A percentile compares a stretch with the other conserved stretches of the same genome.
phyloP scores from a whole-genome alignment of 208 protist species.

The Leishmania tropica region DNA sequence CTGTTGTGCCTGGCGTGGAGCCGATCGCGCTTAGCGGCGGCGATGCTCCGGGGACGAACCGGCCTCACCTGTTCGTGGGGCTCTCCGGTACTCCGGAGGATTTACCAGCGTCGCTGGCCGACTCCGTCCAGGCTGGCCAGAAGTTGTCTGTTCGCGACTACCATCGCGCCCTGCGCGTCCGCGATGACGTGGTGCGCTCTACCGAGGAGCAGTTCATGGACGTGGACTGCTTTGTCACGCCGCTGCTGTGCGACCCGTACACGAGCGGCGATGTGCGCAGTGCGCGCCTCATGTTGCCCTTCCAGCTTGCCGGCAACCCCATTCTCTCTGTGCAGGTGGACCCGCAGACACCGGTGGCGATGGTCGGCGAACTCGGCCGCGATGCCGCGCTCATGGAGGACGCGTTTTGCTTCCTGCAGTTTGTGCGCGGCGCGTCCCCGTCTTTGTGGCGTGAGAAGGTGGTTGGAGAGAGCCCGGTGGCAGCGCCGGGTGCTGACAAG shows the following conservation, averaged over 20 bases:
- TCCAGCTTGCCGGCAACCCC: slow-evolving; percentile 83
- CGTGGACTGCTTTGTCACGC: slow-evolving; percentile 80
- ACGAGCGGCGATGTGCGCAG: slow-evolving; percentile 65
- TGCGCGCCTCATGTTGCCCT: slow-evolving; percentile 67
- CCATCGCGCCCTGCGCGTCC: slow-evolving; percentile 70
- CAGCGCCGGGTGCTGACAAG: slow-evolving; percentile 2
- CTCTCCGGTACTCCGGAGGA: slow-evolving; percentile 61
- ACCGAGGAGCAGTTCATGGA: slow-evolving; percentile 88
- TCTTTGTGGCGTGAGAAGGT: slow-evolving; percentile 62
- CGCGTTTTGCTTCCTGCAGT: slow-evolving; percentile 75
- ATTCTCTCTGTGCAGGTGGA: slow-evolving; percentile 85
- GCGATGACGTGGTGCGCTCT: slow-evolving; percentile 78
- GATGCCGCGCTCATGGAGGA: slow-evolving; percentile 89
- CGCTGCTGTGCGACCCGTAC: slow-evolving; percentile 80
- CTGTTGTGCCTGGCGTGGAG: slow-evolving; percentile 5
- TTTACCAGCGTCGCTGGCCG: slow-evolving; percentile 59
- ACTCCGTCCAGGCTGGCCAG: slow-evolving; percentile 61
- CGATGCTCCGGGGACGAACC: slow-evolving; percentile 23
- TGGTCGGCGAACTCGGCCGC: slow-evolving; percentile 80
- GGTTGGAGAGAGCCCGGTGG: slow-evolving; percentile 13
- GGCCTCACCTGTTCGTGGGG: slow-evolving; percentile 28
- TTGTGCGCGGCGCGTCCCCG: slow-evolving; percentile 77
- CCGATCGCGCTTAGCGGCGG: background rate
- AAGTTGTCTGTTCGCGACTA: slow-evolving; percentile 60
- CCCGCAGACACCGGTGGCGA: slow-evolving; percentile 56